phyloP scores from a whole-genome alignment of 2,329 filamentous ascomycete species.

The Cytospora paraplurivora region DNA sequence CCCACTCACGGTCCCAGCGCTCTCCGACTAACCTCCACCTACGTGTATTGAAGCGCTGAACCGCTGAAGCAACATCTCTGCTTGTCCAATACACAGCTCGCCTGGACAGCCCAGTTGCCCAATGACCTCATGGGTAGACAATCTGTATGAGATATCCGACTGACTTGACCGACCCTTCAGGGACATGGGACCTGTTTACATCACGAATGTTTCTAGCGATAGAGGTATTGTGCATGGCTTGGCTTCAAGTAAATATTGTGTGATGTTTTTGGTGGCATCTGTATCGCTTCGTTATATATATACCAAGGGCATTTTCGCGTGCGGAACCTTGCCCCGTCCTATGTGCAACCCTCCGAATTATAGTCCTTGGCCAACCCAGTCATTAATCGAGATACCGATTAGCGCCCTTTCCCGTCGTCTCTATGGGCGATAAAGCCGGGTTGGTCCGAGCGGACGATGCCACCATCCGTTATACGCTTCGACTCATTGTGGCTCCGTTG shows the following conservation, averaged over 20 bases:
- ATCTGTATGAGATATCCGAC: not conserved
- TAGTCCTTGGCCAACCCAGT: conserved; percentile 9
- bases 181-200: not conserved
- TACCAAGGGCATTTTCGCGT: not conserved
- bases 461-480: conserved; percentile 20
- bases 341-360: conserved; percentile 19
- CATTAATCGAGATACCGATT: not conserved
- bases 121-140: not conserved
- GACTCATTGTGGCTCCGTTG: conserved; percentile 16
- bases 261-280: not conserved
- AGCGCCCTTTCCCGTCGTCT: conserved; percentile 6
- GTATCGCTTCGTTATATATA: conserved; percentile 2
- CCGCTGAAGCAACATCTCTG: not conserved
- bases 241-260: not conserved
- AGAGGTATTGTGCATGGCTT: not conserved
- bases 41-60: too few relatives aligned
- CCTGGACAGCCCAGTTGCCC: not conserved
- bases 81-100: not conserved
- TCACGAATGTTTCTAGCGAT: not conserved
- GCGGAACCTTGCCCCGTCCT: conserved; percentile 2
- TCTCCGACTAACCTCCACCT: not conserved
- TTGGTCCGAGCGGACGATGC: conserved; percentile 11
- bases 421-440: not conserved
- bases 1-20: not conserved
- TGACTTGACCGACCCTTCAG: not conserved